Percentiles rank a stretch among this genome's conserved stretches.
These are phyloP conservation scores for Babesia ovis DNA, from an alignment of 169 alveolate genomes.

Conservation along the genomic window DNA sequence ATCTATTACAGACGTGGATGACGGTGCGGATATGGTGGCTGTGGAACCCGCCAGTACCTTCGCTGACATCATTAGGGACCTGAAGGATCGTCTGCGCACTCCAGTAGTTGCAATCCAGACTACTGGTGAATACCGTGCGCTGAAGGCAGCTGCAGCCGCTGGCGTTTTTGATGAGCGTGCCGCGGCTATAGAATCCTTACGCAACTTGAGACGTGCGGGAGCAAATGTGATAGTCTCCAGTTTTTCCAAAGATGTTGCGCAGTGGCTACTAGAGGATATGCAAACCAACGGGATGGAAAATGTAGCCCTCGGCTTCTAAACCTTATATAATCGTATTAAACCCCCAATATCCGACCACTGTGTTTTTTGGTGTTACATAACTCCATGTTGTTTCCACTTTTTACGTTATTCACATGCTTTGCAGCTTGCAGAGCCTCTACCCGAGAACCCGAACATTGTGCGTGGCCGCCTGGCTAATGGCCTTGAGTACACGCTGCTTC, in stretches of 20 bases:
- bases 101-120: conserved; percentile 74
- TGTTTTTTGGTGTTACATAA: background rate
- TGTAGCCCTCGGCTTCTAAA: conserved; percentile 62
- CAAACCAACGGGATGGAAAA: conserved; percentile 68
- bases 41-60: conserved; percentile 73
- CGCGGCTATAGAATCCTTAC: conserved; percentile 80
- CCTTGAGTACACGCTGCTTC: conserved; percentile 66
- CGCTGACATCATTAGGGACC: conserved; percentile 62
- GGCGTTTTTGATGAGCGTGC: conserved; percentile 76
- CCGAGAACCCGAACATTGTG: conserved; percentile 31
- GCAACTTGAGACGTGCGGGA: conserved; percentile 86
- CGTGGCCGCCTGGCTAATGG: conserved; percentile 69
- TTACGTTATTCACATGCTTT: background rate
- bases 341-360: conserved; percentile 2
- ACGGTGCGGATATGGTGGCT: conserved; percentile 72
- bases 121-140: conserved; percentile 73
- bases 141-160: conserved; percentile 63
- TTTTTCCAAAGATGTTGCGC: conserved; percentile 75
- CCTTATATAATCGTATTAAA: conserved; percentile 9
- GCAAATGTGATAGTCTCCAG: conserved; percentile 85
- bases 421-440: conserved; percentile 28
- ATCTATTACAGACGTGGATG: conserved; percentile 63
- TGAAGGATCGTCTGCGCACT: conserved; percentile 49
- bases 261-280: conserved; percentile 72
- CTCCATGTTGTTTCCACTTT: background rate